Percentiles rank a stretch among this genome's conserved stretches.
phyloP scores from a whole-genome alignment of 495 filamentous ascomycete genomes.

The Aspergillus sparsus region DNA sequence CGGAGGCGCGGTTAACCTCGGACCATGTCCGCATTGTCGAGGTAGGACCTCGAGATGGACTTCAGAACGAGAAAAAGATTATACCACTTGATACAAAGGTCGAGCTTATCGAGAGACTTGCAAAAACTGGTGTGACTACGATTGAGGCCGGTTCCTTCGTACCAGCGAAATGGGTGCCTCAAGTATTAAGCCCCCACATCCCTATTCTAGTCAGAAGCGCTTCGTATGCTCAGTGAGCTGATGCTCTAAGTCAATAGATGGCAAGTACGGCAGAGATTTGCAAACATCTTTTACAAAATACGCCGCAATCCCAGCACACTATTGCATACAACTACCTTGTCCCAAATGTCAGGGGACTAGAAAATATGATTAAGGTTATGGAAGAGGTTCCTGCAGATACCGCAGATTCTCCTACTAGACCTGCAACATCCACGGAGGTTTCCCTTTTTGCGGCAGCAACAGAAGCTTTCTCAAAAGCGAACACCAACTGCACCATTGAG shows the following conservation, averaged over 20 bases:
- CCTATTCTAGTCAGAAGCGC: slow-evolving; percentile 1
- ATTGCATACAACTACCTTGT: slow-evolving; percentile 93
- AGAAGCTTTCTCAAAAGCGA: slow-evolving; percentile 85
- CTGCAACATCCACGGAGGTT: slow-evolving; percentile 62
- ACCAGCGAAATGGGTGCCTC: slow-evolving; percentile 95
- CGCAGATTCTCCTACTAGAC: slow-evolving; percentile 36
- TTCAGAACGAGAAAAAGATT: slow-evolving; percentile 91
- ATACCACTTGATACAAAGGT: slow-evolving; percentile 84
- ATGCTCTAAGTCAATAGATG: slow-evolving; percentile 63
- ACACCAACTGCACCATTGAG: slow-evolving; percentile 86
- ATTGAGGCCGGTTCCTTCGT: slow-evolving; percentile 98
- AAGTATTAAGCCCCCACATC: slow-evolving; percentile 54
- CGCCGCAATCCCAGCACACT: slow-evolving; percentile 59
- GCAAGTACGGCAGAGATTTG: slow-evolving; percentile 84
- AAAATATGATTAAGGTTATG: slow-evolving; percentile 51
- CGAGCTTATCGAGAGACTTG: slow-evolving; percentile 74
- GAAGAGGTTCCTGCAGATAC: slow-evolving; percentile 45
- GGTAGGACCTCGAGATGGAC: slow-evolving; percentile 89
- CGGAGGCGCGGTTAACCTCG: slow-evolving; percentile 51
- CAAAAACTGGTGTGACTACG: slow-evolving; percentile 78
- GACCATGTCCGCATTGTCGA: slow-evolving; percentile 74
- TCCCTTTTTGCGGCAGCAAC: slow-evolving; percentile 93
- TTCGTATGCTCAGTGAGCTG: slow-evolving; percentile 7
- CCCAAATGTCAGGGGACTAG: slow-evolving; percentile 82
- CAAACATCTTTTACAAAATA: slow-evolving; percentile 62